Evolutionary conservation across 768 basidiomycete genomes (phyloP), one percentile per base, ranked within the genome.

Genomic region (Cyathus striatus): DNA sequence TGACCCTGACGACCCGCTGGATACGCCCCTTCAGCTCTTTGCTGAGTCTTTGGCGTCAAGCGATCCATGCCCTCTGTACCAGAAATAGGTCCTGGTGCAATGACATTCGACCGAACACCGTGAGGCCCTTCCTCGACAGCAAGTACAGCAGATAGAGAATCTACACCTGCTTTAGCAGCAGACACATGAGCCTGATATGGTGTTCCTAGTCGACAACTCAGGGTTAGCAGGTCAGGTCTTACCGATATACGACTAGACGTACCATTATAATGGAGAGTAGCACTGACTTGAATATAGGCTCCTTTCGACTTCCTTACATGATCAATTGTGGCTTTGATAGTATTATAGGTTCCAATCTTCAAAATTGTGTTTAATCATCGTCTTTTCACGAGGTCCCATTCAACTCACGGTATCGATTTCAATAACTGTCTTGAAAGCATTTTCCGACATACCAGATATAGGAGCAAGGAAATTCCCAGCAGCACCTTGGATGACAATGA

Each of bases 401-500:
- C 23, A 33, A 61, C 78, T 7, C 56, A 89, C 90, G 7, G 90
- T 85, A 63, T 98, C 95, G 53, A 97, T 97, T 57, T 92, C 90
- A 45, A 97, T 72, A 24, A 97, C 94, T 1, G 93, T 92, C 58
- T 71, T 78, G 74, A 97, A 97, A 2, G 83, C 95, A 56, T 91
- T 93, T 58, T 88, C 83, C 2, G 90, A 92, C 46, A 96, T 73
- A 1, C 74, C 78, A 27, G 80, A 78, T 45, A 95, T 89, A 13
- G 92, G 85, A 1, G 86, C 86, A 22, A 99, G 72, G 67, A 97
- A 99, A 68, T 98, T 99, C 2, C 95, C 95, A 45, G 95, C 95
- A 32, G 93, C 93, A 48, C 90, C 90, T 92, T 56, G 9, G 32
- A 7, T 9, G 14, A 13, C 25, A 14, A 26, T 27, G 17, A 41